phyloP scores from a whole-genome alignment of 768 basidiomycete species.

The Boletus insuetus region DNA sequence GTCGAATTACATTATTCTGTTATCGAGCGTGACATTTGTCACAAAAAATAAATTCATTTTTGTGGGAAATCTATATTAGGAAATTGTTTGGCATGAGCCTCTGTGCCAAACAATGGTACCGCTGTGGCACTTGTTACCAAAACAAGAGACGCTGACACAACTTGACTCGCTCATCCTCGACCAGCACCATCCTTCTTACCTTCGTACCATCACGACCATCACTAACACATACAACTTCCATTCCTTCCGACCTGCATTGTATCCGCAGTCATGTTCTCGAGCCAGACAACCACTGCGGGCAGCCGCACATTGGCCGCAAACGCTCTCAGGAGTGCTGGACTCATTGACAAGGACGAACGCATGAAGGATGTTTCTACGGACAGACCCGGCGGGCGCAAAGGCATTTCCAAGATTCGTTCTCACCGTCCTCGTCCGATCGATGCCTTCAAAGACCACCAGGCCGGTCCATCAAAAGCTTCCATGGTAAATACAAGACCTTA shows the following conservation, averaged over 20 bases:
- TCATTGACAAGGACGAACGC: conserved; percentile 71
- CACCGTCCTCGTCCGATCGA: conserved; percentile 63
- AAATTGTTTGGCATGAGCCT: conserved; percentile 28
- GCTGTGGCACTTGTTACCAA: conserved; percentile 16
- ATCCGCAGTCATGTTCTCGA: conserved; percentile 50
- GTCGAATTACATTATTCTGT: conserved; percentile 17
- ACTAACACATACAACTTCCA: not conserved
- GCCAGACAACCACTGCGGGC: conserved; percentile 56
- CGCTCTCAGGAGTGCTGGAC: conserved; percentile 67
- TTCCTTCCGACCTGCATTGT: not conserved
- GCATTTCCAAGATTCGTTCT: conserved; percentile 54
- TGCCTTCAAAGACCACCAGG: conserved; percentile 47
- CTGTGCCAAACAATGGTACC: conserved; percentile 20
- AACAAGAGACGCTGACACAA: conserved; percentile 26
- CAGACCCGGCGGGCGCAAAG: conserved; percentile 74
- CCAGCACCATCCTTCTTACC: conserved; percentile 14
- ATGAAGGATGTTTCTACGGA: conserved; percentile 68
- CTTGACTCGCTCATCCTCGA: conserved; percentile 15
- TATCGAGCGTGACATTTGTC: conserved; percentile 21
- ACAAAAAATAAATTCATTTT: conserved; percentile 6
- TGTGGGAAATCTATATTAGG: not conserved
- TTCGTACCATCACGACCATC: conserved; percentile 15
- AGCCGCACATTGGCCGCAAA: conserved; percentile 56
- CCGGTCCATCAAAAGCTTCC: conserved; percentile 47
- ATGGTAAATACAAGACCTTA: conserved; percentile 65